Base-by-base conservation (phyloP, 1,284 basidiomycete species). In the Ceratorhiza oryzae-sativae region DNA sequence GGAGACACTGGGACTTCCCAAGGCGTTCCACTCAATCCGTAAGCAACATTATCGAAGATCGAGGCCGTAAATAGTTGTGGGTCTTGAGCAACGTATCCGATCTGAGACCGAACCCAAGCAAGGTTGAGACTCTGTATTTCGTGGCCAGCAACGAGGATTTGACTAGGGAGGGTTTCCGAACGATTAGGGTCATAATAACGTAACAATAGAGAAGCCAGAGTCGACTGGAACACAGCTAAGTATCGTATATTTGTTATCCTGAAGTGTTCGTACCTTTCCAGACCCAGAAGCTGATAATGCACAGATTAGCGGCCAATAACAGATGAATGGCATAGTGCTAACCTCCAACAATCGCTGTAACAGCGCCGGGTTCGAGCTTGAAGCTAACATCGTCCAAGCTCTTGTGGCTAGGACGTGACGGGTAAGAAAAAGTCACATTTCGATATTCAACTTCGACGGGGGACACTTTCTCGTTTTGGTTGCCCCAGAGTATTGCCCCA, bases 11-110 rank as follows among this genome's bases (percentile, higher is more conserved):
- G 61, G 62, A 77, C 75, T 51, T 78, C 77, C 42, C 75, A 74
- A 1, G 75, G 72, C 1, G 79, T 78, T 10, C 77, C 78, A 4
- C 76, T 77, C 18, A 80, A 74, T 5, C 82, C 82, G 71, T 81
- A 79, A 3, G 79, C 79, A 56, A 83, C 80, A 73, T 83, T 83
- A 39, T 81, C 80, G 30, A 80, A 77, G 34, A 83, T 77, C 0
- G 81, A 79, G 68, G 78, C 79, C 65, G 80, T 79, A 74, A 82
- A 80, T 0, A 84, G 77, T 51, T 80, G 78, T 4, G 82, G 82
- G 45, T 82, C 79, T 72, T 83, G 82, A 6, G 79, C 77, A n/a
- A 83, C 81, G 12, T 82, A 79, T 23, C 81, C 79, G 53, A 83
- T 77, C 70, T 82, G 81, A 12, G 79, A 80, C 10, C 82, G 78